Base-by-base conservation (phyloP, 2,329 filamentous ascomycete genomes). In the Septoria petroselini region DNA sequence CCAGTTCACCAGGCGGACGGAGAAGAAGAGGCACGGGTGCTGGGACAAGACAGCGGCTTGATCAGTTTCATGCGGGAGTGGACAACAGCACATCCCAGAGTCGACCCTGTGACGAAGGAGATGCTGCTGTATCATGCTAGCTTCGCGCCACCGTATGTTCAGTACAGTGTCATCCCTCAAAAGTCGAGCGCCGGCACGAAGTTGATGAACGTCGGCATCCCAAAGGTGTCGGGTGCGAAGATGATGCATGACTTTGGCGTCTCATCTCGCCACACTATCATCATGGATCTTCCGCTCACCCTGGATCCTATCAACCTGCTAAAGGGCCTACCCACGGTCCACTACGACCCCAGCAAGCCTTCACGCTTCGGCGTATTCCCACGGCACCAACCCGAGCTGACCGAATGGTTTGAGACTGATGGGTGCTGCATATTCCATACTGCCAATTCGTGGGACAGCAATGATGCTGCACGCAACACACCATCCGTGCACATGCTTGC, bases 211-310 rank as follows among this genome's bases (percentile, higher is more conserved):
- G 68, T 73, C 5, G 71, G 81, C 0, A 74, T 88, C 0, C 77
- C 82, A 0, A 83, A 83, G 0, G 73, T 87, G 19, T 71, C 72
- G 3, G 78, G 78, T 1, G 79, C 83, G 1, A 86, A 84, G 62
- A 84, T 88, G 77, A 88, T 88, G 83, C 85, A 88, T 62, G 84
- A 88, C 63, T 88, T 87, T 66, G 84, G 84, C 11, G 83, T 84
- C 1, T 85, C 83, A 1, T 73, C 69, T 4, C 65, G 62, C 4
- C 76, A 86, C 59, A 85, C 83, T 0, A 69, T 87, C 30, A 85
- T 88, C 48, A 76, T 88, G 68, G 84, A 88, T 59, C 71, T 87
- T 7, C 85, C 85, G 0, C 70, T 88, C 0, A 80, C 79, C 0
- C 70, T 88, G 1, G 79, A 86, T 51, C 83, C 83, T 0, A 62